These are phyloP conservation scores for Geranium incanum DNA, from an alignment of 441 rosid genomes.

Conservation along the genomic window DNA sequence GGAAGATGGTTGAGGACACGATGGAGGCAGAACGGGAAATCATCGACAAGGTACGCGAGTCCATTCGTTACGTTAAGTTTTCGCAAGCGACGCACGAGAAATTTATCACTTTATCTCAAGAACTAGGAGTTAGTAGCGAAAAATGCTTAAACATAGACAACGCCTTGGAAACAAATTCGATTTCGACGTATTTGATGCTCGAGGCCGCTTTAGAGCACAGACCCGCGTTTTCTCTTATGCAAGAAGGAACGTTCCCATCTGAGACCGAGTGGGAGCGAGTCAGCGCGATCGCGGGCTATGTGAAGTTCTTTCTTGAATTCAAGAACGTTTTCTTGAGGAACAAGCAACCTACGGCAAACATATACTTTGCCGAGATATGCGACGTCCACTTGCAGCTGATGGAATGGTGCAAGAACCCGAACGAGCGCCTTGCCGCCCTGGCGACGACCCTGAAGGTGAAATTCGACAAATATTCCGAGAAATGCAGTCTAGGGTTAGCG, in stretches of 20 bases:
- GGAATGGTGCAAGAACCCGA: conserved; percentile 55
- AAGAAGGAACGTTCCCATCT: conserved; percentile 41
- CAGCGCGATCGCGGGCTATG: conserved; percentile 28
- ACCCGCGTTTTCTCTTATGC: conserved; percentile 35
- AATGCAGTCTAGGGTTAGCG: conserved; percentile 48
- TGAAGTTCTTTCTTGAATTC: conserved; percentile 50
- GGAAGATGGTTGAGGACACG: conserved; percentile 48
- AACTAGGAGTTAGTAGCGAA: conserved; percentile 31
- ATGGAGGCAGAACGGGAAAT: conserved; percentile 38
- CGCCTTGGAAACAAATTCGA: conserved; percentile 34
- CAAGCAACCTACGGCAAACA: conserved; percentile 42
- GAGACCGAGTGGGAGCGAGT: conserved; percentile 54
- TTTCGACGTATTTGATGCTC: conserved; percentile 52
- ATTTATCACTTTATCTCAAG: conserved; percentile 32
- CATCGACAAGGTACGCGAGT: conserved; percentile 41
- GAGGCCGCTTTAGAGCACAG: conserved; percentile 42
- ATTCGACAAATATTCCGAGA: conserved; percentile 61
- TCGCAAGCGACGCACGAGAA: conserved; percentile 27
- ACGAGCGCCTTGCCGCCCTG: conserved; percentile 40
- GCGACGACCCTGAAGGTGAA: conserved; percentile 46
- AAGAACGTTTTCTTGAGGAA: conserved; percentile 36
- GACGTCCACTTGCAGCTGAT: conserved; percentile 49
- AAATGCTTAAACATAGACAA: conserved; percentile 40
- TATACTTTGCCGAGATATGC: conserved; percentile 54
- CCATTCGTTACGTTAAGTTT: conserved; percentile 29